Evolutionary conservation across 305 asterid genomes (phyloP).

Genomic region (Withania somnifera): DNA sequence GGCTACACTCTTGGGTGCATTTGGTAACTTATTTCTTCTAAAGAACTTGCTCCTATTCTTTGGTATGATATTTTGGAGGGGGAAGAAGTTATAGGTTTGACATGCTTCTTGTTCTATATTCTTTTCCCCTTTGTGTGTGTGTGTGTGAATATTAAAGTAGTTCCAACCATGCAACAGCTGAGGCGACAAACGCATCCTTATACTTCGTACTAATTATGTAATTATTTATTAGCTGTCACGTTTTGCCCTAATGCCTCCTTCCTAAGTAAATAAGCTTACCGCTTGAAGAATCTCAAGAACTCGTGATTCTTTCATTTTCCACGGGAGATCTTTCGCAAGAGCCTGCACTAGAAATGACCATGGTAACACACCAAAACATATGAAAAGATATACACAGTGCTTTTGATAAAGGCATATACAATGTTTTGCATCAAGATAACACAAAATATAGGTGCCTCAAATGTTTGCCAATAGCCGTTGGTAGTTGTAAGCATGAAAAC

Average conservation of each 20-base stretch:
- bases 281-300: constrained; percentile 82
- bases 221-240: background rate
- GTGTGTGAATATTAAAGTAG: background rate
- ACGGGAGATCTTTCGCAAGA: constrained; percentile 75
- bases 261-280: constrained; percentile 24
- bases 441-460: background rate
- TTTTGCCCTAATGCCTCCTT: background rate
- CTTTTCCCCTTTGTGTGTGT: background rate
- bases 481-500: background rate
- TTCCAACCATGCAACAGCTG: background rate
- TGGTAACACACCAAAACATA: background rate
- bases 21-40: background rate
- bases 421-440: background rate
- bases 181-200: background rate
- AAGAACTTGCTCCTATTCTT: background rate
- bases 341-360: constrained; percentile 32
- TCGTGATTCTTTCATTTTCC: constrained; percentile 77
- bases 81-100: background rate
- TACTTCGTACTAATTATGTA: background rate
- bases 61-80: background rate
- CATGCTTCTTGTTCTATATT: background rate
- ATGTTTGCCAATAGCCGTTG: background rate
- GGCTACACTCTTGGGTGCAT: background rate
- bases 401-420: background rate
- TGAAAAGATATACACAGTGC: background rate